These are phyloP conservation scores for Cronartium quercuum DNA, from an alignment of 1,284 basidiomycete genomes.

Conservation along the genomic window DNA sequence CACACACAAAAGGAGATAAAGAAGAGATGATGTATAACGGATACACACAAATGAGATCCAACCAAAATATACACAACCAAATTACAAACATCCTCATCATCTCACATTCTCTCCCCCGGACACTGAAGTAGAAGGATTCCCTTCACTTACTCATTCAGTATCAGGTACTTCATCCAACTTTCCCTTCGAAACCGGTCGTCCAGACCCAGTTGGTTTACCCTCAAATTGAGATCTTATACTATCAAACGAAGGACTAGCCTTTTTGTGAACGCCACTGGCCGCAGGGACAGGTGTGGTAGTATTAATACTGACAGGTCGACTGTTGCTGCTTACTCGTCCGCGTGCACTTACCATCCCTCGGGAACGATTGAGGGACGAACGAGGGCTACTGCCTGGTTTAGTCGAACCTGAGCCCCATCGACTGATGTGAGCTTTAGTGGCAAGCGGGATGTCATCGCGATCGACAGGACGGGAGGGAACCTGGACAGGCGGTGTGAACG, in stretches of 20 bases:
- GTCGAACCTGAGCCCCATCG: neutral
- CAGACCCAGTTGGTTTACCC: no score
- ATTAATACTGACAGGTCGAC: neutral
- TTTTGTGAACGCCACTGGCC: neutral
- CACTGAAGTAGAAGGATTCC: no score
- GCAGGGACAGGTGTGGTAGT: neutral
- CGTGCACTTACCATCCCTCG: neutral
- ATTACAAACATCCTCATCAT: no score
- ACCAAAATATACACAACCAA: no score
- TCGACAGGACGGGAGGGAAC: neutral
- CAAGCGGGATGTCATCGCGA: neutral
- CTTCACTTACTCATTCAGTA: no score
- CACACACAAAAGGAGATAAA: no score
- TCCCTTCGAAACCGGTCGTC: no score
- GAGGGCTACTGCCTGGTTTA: neutral
- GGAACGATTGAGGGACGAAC: neutral
- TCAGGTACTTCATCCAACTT: no score
- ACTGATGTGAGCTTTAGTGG: neutral
- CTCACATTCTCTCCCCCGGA: no score
- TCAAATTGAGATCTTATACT: constrained; percentile 29
- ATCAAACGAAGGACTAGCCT: constrained; percentile 17
- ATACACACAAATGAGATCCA: no score
- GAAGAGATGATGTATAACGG: no score
- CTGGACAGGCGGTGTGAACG: neutral
- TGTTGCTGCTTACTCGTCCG: neutral